Conservation (phyloP, 768 basidiomycete species). For the Phaeotremella fagi region DNA sequence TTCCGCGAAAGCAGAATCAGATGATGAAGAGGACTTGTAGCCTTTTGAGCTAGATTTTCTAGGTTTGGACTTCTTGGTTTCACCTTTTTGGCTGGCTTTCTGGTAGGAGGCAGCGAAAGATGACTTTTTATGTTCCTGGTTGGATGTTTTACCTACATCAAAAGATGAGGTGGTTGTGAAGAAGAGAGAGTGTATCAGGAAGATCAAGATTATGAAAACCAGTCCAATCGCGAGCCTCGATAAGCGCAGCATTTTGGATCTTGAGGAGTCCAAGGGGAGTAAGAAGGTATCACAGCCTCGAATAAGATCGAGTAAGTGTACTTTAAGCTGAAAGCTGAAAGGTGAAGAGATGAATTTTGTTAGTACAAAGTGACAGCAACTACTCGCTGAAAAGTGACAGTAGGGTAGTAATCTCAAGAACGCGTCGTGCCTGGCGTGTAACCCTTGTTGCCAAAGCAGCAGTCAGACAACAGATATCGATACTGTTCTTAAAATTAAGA, state of each 20-base stretch:
- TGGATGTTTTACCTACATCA: not conserved
- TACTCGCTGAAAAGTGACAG: no score
- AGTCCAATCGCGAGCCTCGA: constrained; percentile 1
- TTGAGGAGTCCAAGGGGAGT: no score
- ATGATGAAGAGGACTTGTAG: not conserved
- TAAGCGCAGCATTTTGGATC: constrained; percentile 12
- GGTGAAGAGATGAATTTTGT: no score
- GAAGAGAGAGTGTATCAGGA: constrained; percentile 7
- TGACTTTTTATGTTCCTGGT: constrained; percentile 6
- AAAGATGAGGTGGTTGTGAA: not conserved
- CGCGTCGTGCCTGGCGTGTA: no score
- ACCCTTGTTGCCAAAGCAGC: no score
- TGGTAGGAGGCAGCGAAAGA: not conserved
- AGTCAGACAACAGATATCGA: no score
- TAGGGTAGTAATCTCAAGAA: no score
- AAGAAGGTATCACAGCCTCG: no score
- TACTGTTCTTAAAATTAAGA: no score
- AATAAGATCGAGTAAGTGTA: no score
- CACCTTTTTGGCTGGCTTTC: constrained; percentile 1
- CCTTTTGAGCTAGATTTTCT: not conserved
- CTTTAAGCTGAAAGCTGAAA: no score
- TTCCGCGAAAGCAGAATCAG: constrained; percentile 1
- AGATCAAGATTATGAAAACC: constrained; percentile 1
- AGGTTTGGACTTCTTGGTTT: not conserved
- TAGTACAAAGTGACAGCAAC: no score